Conservation (phyloP, 371 early-diverging fungal species). For the Batrachochytrium dendrobatidis region DNA sequence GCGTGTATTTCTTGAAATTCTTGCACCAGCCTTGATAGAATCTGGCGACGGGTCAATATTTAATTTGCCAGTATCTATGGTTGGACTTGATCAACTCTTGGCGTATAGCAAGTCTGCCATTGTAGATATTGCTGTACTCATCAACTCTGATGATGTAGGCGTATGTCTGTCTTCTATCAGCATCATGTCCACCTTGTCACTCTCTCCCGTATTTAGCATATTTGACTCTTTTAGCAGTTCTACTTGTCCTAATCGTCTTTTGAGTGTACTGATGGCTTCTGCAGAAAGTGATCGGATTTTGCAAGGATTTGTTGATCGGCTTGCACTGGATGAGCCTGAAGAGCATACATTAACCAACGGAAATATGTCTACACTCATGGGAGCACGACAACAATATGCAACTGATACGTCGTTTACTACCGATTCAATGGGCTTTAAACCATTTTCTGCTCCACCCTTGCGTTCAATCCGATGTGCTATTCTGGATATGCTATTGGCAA, state of each 20-base stretch:
- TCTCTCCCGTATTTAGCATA: slow-evolving; percentile 40
- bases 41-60: neutral
- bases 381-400: too few relatives aligned
- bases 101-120: slow-evolving; percentile 58
- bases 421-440: neutral
- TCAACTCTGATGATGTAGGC: slow-evolving; percentile 52
- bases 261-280: slow-evolving; percentile 57
- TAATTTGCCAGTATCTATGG: slow-evolving; percentile 31
- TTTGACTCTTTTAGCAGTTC: slow-evolving; percentile 15
- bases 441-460: neutral
- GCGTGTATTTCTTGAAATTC: slow-evolving; percentile 56
- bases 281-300: slow-evolving; percentile 58
- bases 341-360: neutral
- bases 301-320: slow-evolving; percentile 66
- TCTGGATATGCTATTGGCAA: slow-evolving; percentile 60
- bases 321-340: slow-evolving; percentile 56
- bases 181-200: slow-evolving; percentile 62
- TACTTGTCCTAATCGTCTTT: slow-evolving; percentile 51
- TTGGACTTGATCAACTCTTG: slow-evolving; percentile 70
- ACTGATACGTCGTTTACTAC: too few relatives aligned
- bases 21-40: slow-evolving; percentile 45
- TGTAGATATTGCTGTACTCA: slow-evolving; percentile 59
- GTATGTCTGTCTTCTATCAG: slow-evolving; percentile 68
- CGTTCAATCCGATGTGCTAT: slow-evolving; percentile 57
- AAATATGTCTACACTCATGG: too few relatives aligned